These are phyloP conservation scores for Pseudisothecium myosuroides DNA, from an alignment of 225 moss, liverwort and hornwort species.

Conservation along the genomic window DNA sequence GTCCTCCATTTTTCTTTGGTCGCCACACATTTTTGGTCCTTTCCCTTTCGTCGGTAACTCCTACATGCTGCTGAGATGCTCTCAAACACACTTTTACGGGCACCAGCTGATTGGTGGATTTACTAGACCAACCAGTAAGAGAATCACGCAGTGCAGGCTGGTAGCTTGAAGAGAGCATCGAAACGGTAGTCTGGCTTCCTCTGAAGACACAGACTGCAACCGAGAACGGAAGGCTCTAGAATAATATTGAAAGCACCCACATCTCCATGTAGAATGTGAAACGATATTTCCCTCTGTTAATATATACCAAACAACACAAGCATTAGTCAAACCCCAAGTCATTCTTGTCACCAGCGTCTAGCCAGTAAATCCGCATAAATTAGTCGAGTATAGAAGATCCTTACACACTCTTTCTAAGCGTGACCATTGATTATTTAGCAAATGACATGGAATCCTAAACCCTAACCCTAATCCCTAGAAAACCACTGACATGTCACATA, in stretches of 20 bases:
- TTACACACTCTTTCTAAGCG: background rate
- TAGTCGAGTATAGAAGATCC: background rate
- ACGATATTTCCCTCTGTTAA: background rate
- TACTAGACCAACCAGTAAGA: background rate
- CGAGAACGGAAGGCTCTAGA: background rate
- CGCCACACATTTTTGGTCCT: conserved; percentile 7
- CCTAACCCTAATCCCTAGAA: background rate
- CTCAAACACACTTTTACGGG: background rate
- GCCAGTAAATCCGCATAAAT: background rate
- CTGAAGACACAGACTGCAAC: background rate
- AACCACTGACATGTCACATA: background rate
- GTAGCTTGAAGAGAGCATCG: conserved; percentile 22
- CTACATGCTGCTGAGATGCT: conserved; percentile 1
- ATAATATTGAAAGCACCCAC: background rate
- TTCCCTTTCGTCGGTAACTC: background rate
- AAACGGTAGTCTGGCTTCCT: background rate
- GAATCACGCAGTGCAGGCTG: conserved; percentile 11
- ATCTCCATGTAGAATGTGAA: background rate
- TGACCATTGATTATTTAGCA: background rate
- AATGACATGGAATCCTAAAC: background rate
- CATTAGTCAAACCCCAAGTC: background rate
- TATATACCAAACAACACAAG: background rate
- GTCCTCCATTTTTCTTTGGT: background rate
- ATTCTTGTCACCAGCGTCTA: background rate
- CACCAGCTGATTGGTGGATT: background rate